Base-by-base conservation (phyloP, 306 rosid species). In the Pyrus bretschneideri region DNA sequence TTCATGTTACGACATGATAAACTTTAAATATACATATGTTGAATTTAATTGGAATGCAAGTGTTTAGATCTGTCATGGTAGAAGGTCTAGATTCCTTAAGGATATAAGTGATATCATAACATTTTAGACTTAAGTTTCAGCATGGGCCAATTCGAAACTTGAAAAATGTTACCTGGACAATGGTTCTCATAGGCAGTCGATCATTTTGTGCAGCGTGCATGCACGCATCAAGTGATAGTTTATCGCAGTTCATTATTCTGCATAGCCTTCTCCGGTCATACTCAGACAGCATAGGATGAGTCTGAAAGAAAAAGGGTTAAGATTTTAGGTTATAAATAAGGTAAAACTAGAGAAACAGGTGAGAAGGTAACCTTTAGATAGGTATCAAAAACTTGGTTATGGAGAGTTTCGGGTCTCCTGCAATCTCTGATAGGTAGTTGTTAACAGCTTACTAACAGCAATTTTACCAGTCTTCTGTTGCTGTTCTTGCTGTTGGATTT, bases 181-280 rank as follows among this genome's bases (percentile, higher is more conserved):
- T 71, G 10, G 89, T 92, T 92, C 93, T 78, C 79, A 92, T 85
- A 75, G 99, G 97, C 90, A 95, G 85, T 70, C 99, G 85, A 52
- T 95, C 99, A 68, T 95, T 95, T 79, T 90, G 99, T 74, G 99
- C 97, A 21, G 97, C 97, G 69, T 92, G 99, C 76, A 81, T 78
- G 78, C 99, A 88, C 65, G 96, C 99, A 69, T 95, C 99, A 64
- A 92, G 89, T n/a, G 99, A 95, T 45, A 95, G 88, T 87, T 90
- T 95, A 79, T 88, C 88, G 58, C 96, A 84, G 83, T 86, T 95
- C 97, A 95, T 92, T 81, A 81, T 81, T 85, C 86, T 95, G 90
- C 97, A 90, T 15, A 92, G 89, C 89, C 93, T 89, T 86, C 88
- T 89, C 60, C 93, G 82, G 57, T 95, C 97, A 72, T 92, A 88